These are phyloP conservation scores for Boletus pseudopeckii DNA, from an alignment of 768 basidiomycete species.

Conservation along the genomic window DNA sequence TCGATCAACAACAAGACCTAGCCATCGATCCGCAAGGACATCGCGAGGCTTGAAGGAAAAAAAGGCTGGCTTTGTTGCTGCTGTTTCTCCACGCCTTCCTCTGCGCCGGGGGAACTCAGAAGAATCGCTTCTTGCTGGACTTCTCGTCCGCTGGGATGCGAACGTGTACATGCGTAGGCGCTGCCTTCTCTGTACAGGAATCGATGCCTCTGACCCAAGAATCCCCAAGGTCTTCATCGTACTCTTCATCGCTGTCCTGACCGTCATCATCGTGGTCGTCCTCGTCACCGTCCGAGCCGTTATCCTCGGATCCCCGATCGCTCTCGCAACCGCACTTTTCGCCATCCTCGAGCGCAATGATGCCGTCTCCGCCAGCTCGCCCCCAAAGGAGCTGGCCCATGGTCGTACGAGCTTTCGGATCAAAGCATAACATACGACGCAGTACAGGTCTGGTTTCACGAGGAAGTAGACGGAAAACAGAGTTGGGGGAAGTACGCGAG, in stretches of 20 bases:
- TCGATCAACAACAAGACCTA: slow-evolving; percentile 7
- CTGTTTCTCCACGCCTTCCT: neutral
- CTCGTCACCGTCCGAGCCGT: slow-evolving; percentile 38
- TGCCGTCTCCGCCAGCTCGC: slow-evolving; percentile 63
- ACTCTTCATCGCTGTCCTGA: slow-evolving; percentile 29
- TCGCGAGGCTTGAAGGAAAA: slow-evolving; percentile 6
- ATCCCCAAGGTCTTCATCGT: slow-evolving; percentile 79
- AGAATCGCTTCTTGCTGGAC: slow-evolving; percentile 69
- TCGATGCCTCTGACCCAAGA: slow-evolving; percentile 79
- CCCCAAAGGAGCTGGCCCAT: slow-evolving; percentile 89
- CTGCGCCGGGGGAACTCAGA: slow-evolving; percentile 36
- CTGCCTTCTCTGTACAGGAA: slow-evolving; percentile 56
- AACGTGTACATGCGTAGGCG: slow-evolving; percentile 63
- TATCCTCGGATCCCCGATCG: slow-evolving; percentile 20
- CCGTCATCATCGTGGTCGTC: slow-evolving; percentile 31
- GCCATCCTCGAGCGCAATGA: slow-evolving; percentile 46
- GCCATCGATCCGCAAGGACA: slow-evolving; percentile 14
- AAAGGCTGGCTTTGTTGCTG: neutral
- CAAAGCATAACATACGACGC: slow-evolving; percentile 91
- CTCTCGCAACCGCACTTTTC: slow-evolving; percentile 64
- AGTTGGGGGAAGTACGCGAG: slow-evolving; percentile 50
- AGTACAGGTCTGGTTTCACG: slow-evolving; percentile 88
- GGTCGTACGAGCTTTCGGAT: slow-evolving; percentile 86
- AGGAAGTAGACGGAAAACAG: slow-evolving; percentile 93
- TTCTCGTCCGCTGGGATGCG: slow-evolving; percentile 75